Evolutionary conservation across 2,329 filamentous ascomycete genomes (phyloP).

Genomic region (Tympanopsis confertula): DNA sequence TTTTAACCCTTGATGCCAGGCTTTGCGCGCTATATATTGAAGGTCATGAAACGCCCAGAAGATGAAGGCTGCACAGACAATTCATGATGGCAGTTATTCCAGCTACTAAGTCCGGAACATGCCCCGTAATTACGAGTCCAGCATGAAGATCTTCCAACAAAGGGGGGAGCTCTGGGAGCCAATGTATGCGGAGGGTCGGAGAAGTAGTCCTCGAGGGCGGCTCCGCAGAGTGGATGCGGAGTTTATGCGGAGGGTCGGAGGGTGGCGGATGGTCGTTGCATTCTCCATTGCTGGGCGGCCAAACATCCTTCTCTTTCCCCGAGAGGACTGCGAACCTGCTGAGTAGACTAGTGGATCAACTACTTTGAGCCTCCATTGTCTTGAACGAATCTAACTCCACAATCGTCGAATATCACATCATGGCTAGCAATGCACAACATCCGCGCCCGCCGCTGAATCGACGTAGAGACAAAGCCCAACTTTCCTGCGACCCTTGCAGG

Average conservation of each 20-base stretch:
- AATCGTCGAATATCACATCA: slow-evolving; percentile 8
- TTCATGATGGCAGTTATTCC: slow-evolving; percentile 5
- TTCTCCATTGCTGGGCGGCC: slow-evolving; percentile 6
- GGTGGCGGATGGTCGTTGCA: slow-evolving; percentile 6
- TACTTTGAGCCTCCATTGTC: slow-evolving; percentile 8
- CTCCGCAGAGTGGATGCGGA: slow-evolving; percentile 4
- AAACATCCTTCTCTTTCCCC: too few species aligned
- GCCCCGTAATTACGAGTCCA: slow-evolving; percentile 5
- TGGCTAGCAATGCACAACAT: slow-evolving; percentile 11
- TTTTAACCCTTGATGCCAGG: slow-evolving; percentile 8
- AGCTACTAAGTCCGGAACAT: slow-evolving; percentile 7
- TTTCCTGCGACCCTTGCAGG: slow-evolving; percentile 14
- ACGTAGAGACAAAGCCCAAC: slow-evolving; percentile 15
- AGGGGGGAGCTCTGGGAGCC: too few species aligned
- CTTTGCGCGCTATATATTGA: slow-evolving; percentile 9
- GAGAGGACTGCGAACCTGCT: too few species aligned
- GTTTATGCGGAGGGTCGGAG: slow-evolving; percentile 8
- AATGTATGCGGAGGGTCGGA: slow-evolving; percentile 7
- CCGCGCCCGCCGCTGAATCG: slow-evolving; percentile 10
- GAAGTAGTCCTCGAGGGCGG: slow-evolving; percentile 3
- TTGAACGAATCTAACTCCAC: slow-evolving; percentile 7
- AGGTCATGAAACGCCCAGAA: slow-evolving; percentile 3
- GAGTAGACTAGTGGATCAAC: too few species aligned
- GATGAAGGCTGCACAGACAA: slow-evolving; percentile 2
- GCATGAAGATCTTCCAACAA: slow-evolving; percentile 4